Evolutionary conservation across 2,329 filamentous ascomycete species (phyloP).

Genomic region (Pseudogymnoascus sp.): DNA sequence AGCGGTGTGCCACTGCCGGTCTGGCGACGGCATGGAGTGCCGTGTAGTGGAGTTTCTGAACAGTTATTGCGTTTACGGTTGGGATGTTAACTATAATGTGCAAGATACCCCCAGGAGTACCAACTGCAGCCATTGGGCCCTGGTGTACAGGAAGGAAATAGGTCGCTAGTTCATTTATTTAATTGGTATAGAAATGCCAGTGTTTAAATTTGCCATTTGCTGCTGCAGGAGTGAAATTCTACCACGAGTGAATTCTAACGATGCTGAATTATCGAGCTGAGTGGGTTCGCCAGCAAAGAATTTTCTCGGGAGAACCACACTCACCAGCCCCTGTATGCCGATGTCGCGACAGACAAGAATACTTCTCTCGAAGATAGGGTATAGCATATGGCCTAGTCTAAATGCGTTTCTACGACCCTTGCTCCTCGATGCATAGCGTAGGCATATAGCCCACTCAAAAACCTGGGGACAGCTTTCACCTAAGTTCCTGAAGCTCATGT

Average conservation of each 20-base stretch:
- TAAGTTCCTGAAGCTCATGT: background rate
- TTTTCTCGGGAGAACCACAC: background rate
- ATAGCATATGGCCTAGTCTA: background rate
- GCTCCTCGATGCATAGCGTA: background rate
- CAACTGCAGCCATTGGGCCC: conserved; percentile 7
- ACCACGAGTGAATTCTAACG: background rate
- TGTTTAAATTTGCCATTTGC: conserved; percentile 3
- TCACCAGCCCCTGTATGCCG: background rate
- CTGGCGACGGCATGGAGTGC: no score
- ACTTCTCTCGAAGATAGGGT: background rate
- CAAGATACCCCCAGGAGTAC: conserved; percentile 7
- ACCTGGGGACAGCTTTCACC: background rate
- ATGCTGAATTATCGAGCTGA: background rate
- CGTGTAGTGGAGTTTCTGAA: conserved; percentile 1
- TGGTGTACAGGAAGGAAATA: conserved; percentile 7
- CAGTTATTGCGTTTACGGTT: conserved; percentile 4
- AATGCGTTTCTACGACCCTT: background rate
- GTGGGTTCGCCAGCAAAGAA: background rate
- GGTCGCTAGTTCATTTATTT: background rate
- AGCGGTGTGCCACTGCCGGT: background rate
- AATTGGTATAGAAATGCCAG: background rate
- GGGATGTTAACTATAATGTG: conserved; percentile 7
- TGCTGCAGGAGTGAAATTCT: background rate
- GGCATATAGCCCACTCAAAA: background rate
- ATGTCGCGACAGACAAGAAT: background rate